Evolutionary conservation across 2,329 filamentous ascomycete species (phyloP).

Genomic region (Alternaria solani): DNA sequence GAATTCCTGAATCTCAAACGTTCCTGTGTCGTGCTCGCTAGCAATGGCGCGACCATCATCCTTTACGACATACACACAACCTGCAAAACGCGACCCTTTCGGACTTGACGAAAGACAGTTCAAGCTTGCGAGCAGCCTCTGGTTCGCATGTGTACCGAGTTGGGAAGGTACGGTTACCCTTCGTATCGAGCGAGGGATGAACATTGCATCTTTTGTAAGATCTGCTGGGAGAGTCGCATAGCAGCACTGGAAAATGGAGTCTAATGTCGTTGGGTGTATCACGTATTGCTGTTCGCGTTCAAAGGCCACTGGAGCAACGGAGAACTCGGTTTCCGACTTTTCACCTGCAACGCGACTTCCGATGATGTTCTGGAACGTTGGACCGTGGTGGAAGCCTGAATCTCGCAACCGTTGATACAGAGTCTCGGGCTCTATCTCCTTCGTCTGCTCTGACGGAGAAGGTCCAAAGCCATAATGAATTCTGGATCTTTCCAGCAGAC

Average conservation of each 20-base stretch:
- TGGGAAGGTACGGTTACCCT: background rate
- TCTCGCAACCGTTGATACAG: conserved; percentile 53
- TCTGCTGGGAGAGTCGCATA: conserved; percentile 10
- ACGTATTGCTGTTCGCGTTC: conserved; percentile 7
- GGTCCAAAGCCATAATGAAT: background rate
- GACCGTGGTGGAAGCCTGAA: conserved; percentile 20
- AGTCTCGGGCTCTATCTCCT: conserved; percentile 34
- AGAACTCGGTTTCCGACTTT: conserved; percentile 2
- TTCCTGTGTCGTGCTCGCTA: background rate
- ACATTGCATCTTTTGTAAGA: conserved; percentile 6
- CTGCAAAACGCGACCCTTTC: background rate
- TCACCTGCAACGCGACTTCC: background rate
- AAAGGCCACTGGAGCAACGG: background rate
- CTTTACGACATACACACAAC: background rate
- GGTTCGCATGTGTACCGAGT: background rate
- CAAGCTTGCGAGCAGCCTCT: background rate
- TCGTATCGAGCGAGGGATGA: conserved; percentile 21
- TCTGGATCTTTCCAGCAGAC: background rate
- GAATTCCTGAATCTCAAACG: background rate
- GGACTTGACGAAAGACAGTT: background rate
- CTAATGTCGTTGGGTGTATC: conserved; percentile 21
- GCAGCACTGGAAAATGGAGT: conserved; percentile 15
- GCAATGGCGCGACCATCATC: background rate
- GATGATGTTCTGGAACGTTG: conserved; percentile 20
- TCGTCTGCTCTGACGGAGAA: background rate